Conservation (phyloP, 2,329 filamentous ascomycete genomes). For the Calonectria honghensis region DNA sequence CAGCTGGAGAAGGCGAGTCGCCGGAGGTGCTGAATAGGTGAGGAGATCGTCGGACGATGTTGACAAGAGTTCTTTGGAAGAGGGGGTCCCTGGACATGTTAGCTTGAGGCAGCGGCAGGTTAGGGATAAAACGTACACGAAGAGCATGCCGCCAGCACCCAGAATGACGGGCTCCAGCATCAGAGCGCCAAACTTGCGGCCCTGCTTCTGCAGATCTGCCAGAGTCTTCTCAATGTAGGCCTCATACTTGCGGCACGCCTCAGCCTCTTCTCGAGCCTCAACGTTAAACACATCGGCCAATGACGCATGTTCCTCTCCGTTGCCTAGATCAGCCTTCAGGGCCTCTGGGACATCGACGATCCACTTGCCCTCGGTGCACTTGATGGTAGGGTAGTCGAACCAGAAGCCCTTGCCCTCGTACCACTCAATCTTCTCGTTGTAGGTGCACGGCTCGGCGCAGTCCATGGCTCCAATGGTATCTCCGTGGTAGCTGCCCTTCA, state of each 20-base stretch:
- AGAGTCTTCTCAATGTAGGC: conserved; percentile 75
- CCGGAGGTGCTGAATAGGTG: conserved; percentile 68
- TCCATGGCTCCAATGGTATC: conserved; percentile 95
- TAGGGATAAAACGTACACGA: conserved; percentile 74
- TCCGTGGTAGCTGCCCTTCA: conserved; percentile 89
- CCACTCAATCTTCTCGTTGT: conserved; percentile 91
- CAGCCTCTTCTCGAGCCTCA: conserved; percentile 65
- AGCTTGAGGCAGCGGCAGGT: conserved; percentile 34
- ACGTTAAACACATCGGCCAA: conserved; percentile 78
- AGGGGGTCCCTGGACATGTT: conserved; percentile 79
- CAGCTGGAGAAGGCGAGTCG: conserved; percentile 31
- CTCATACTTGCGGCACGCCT: conserved; percentile 72
- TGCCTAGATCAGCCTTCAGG: conserved; percentile 67
- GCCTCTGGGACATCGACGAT: conserved; percentile 73
- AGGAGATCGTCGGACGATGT: conserved; percentile 77
- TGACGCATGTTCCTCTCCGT: conserved; percentile 65
- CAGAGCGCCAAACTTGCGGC: conserved; percentile 83
- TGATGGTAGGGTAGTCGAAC: conserved; percentile 86
- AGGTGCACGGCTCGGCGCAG: conserved; percentile 84
- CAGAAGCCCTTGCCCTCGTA: conserved; percentile 86
- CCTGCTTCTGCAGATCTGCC: conserved; percentile 70
- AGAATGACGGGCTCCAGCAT: conserved; percentile 88
- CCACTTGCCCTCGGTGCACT: conserved; percentile 81
- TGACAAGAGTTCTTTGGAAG: conserved; percentile 83
- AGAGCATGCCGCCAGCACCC: conserved; percentile 88